Evolutionary conservation across 2,329 filamentous ascomycete genomes (phyloP).

Genomic region (Zopfia rhizophila): DNA sequence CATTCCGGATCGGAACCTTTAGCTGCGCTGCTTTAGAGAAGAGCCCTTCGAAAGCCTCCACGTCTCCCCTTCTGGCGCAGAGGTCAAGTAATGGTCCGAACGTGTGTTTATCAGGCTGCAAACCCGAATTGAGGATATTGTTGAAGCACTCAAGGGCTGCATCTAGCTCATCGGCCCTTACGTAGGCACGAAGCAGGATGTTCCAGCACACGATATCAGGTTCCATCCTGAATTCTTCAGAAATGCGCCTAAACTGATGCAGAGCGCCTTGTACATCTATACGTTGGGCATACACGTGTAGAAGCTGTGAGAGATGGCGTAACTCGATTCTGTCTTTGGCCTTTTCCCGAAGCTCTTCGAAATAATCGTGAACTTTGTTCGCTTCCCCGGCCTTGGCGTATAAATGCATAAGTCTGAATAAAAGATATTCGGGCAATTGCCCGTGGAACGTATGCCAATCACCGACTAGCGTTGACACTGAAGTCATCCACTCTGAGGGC

Average conservation of each 20-base stretch:
- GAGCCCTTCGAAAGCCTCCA: conserved; percentile 73
- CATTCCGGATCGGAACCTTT: conserved; percentile 31
- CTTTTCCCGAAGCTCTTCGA: conserved; percentile 35
- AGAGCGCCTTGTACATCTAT: conserved; percentile 71
- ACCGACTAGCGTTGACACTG: conserved; percentile 32
- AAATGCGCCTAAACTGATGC: conserved; percentile 71
- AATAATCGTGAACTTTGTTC: conserved; percentile 44
- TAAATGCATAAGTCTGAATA: conserved; percentile 35
- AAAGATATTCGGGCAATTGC: conserved; percentile 27
- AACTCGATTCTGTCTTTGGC: conserved; percentile 22
- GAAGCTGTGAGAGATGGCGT: conserved; percentile 51
- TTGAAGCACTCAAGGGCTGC: conserved; percentile 73
- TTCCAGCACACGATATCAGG: conserved; percentile 77
- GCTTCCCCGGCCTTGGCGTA: conserved; percentile 49
- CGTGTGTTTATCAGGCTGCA: conserved; percentile 70
- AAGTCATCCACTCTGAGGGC: conserved; percentile 3
- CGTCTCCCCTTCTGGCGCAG: conserved; percentile 75
- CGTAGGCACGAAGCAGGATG: conserved; percentile 76
- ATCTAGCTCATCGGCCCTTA: conserved; percentile 72
- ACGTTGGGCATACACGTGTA: conserved; percentile 76
- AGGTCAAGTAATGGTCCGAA: conserved; percentile 80
- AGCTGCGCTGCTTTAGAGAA: conserved; percentile 69
- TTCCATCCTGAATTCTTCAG: conserved; percentile 62
- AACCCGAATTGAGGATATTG: conserved; percentile 61
- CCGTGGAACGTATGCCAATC: conserved; percentile 41